Evolutionary conservation across 2,329 filamentous ascomycete genomes (phyloP), one percentile per base, ranked within the genome.

Genomic region (Triangularia verruculosa): DNA sequence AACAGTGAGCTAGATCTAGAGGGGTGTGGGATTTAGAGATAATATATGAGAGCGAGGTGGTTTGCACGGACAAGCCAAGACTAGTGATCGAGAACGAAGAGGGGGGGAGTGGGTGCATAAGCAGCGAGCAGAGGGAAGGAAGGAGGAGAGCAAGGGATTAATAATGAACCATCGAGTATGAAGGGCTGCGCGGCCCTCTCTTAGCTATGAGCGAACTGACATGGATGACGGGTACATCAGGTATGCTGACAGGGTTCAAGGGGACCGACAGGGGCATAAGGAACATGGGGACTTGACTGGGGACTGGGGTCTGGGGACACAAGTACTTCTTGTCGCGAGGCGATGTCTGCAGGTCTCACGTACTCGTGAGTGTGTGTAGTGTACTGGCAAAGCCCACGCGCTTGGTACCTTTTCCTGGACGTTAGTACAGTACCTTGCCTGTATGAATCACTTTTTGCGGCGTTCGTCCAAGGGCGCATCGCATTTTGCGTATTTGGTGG

Each of bases 11-110:
- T 53, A 25, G 53, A 27, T 55, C 43, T 17, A 12, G 20, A 59
- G 47, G 34, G 62, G 59, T 62, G 59, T 62, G 43, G 57, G 47
- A 52, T 34, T n/a, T 53, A 47, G 32, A 47, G 61, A 54, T 63
- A 64, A 64, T 28, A 61, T 55, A 54, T 53, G 59, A 59, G 54
- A 20, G 51, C 55, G 58, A 52, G 52, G 32, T 55, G 61, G 34
- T 59, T 58, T 22, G 59, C 39, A 62, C 24, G 24, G 53, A 20
- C 34, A 43, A 55, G 55, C 20, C 13, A 53, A 27, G 56, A 55
- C 52, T 47, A 30, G 39, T 47, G 39, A 20, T 47, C 39, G 11
- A 47, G 39, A 47, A 47, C 39, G 39, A 47, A n/a, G n/a, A n/a
- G n/a, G 34, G 39, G 39, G 39, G 39, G 39, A 32, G 25, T 32